phyloP scores from a whole-genome alignment of 1,284 basidiomycete species.

The Ceratobasidium sp. region DNA sequence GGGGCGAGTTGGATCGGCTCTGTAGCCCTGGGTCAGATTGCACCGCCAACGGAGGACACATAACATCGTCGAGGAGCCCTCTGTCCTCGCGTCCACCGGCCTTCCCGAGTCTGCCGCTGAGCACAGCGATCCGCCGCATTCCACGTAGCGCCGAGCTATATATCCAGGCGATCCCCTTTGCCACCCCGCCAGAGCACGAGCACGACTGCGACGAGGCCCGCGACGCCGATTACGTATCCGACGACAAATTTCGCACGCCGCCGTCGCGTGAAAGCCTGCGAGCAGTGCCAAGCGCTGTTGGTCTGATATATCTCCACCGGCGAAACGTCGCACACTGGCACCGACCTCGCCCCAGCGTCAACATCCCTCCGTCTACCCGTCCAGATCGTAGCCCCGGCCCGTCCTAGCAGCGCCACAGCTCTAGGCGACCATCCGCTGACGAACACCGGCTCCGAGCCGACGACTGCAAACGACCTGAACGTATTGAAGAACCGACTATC shows the following conservation, averaged over 20 bases:
- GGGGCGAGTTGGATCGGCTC: conserved; percentile 35
- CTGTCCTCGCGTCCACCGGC: conserved; percentile 31
- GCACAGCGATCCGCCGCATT: conserved; percentile 39
- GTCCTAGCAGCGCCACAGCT: neutral
- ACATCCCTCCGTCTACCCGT: conserved; percentile 1
- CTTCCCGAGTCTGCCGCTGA: conserved; percentile 10
- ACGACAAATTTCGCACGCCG: conserved; percentile 34
- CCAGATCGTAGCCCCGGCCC: conserved; percentile 8
- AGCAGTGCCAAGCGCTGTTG: conserved; percentile 22
- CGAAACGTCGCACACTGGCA: conserved; percentile 35
- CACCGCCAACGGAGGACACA: conserved; percentile 39
- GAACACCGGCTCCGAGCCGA: conserved; percentile 43
- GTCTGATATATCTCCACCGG: conserved; percentile 34
- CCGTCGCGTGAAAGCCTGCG: conserved; percentile 18
- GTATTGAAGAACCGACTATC: conserved; percentile 7
- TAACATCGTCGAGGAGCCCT: conserved; percentile 42
- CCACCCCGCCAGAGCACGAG: neutral
- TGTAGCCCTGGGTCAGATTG: conserved; percentile 42
- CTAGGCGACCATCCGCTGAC: conserved; percentile 26
- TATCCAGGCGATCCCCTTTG: conserved; percentile 41
- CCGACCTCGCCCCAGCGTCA: conserved; percentile 21
- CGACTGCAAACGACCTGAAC: conserved; percentile 40
- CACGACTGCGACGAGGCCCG: conserved; percentile 36
- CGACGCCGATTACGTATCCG: conserved; percentile 34
- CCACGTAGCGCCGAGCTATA: conserved; percentile 39